Evolutionary conservation across 2,329 filamentous ascomycete genomes (phyloP).

Genomic region (Colletotrichum aenigma): DNA sequence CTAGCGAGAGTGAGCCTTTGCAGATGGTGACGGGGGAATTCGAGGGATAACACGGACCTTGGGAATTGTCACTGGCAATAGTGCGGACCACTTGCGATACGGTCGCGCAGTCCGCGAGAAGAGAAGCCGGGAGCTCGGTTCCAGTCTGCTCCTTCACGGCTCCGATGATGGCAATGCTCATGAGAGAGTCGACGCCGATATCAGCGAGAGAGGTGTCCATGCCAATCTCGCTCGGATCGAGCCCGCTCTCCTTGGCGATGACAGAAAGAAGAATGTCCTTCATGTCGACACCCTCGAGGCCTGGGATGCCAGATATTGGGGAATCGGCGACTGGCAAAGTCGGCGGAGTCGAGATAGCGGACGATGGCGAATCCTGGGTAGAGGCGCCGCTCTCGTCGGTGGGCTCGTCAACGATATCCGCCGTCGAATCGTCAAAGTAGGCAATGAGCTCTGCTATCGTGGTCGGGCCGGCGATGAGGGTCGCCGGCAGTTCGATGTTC

Average conservation of each 20-base stretch:
- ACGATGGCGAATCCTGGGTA: not conserved
- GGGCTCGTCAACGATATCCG: not conserved
- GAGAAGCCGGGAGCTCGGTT: not conserved
- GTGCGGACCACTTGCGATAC: not conserved
- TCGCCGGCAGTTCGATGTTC: not conserved
- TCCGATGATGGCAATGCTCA: not conserved
- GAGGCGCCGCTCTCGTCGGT: not conserved
- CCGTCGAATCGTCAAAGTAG: not conserved
- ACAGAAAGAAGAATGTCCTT: not conserved
- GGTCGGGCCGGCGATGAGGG: not conserved
- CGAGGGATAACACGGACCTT: not conserved
- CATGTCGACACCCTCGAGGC: not conserved
- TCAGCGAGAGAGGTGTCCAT: not conserved
- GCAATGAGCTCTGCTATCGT: not conserved
- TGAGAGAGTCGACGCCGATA: not conserved
- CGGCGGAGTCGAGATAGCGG: not conserved
- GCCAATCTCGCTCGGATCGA: not conserved
- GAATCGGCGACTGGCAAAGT: not conserved
- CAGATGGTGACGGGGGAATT: not conserved
- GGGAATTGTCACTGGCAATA: not conserved
- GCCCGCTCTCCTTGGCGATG: not conserved
- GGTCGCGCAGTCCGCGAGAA: not conserved
- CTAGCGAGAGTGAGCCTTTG: not conserved
- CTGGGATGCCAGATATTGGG: not conserved
- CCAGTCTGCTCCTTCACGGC: not conserved